These are phyloP conservation scores for Rugonectria rugulosa DNA, from an alignment of 2,329 filamentous ascomycete species.

Conservation along the genomic window DNA sequence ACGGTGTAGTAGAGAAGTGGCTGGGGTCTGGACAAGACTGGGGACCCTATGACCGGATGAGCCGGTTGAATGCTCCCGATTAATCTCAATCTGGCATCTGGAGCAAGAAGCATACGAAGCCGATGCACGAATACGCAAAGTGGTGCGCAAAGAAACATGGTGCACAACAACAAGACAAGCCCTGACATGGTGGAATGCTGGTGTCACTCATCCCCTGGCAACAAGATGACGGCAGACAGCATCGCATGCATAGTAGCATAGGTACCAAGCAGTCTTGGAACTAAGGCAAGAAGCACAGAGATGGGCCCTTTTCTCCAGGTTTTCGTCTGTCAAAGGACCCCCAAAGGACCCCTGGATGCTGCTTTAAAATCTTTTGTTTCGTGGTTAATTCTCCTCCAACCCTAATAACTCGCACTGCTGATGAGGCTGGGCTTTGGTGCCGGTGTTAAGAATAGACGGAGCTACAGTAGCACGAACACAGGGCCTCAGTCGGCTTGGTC, in stretches of 20 bases:
- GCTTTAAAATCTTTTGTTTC: conserved; percentile 1
- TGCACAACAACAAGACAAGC: background rate
- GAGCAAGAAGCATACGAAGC: background rate
- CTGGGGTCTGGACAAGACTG: conserved; percentile 7
- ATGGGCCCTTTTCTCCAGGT: conserved; percentile 13
- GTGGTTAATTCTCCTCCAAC: background rate
- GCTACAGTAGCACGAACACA: background rate
- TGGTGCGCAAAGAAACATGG: background rate
- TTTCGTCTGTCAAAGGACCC: conserved; percentile 8
- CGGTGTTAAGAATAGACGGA: background rate
- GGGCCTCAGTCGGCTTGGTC: background rate
- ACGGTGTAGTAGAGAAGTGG: background rate
- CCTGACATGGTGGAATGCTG: conserved; percentile 8
- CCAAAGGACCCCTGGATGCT: conserved; percentile 8
- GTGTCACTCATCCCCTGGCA: conserved; percentile 1
- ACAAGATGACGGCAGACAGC: background rate
- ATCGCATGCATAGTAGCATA: conserved; percentile 10
- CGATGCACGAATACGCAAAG: background rate
- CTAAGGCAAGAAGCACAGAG: conserved; percentile 13
- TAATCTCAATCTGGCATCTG: conserved; percentile 9
- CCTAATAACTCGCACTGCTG: too few relatives aligned
- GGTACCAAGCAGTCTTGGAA: too few relatives aligned
- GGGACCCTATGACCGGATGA: conserved; percentile 8
- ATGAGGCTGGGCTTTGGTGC: background rate
- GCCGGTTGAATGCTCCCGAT: conserved; percentile 9